These are phyloP conservation scores for Phanerochaete sordida DNA, from an alignment of 768 basidiomycete species.

Conservation along the genomic window DNA sequence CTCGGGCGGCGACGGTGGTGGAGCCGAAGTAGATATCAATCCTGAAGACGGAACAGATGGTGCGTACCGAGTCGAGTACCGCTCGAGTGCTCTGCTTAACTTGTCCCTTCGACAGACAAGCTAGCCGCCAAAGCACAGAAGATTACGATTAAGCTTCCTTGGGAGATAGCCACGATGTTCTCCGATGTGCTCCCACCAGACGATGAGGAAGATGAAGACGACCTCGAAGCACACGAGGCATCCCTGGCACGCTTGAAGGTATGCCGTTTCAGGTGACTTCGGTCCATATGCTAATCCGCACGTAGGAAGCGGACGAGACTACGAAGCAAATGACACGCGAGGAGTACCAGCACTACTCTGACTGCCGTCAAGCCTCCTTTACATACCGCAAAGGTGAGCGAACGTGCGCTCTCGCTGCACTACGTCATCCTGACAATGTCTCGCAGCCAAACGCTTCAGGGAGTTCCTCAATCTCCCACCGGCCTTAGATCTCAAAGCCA, in stretches of 20 bases:
- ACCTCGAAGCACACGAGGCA: slow-evolving; percentile 92
- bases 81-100: neutral
- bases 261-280: too few relatives aligned
- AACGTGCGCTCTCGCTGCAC: slow-evolving; percentile 12
- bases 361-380: slow-evolving; percentile 94
- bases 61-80: slow-evolving; percentile 27
- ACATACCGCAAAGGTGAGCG: slow-evolving; percentile 87
- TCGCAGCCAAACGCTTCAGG: slow-evolving; percentile 86
- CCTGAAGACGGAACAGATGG: slow-evolving; percentile 83
- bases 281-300: neutral
- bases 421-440: neutral
- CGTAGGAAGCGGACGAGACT: slow-evolving; percentile 91
- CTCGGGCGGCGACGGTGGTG: slow-evolving; percentile 76
- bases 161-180: slow-evolving; percentile 92
- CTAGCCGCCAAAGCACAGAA: slow-evolving; percentile 83
- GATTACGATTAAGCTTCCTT: slow-evolving; percentile 92
- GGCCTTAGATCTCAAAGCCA: slow-evolving; percentile 83
- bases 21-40: slow-evolving; percentile 69
- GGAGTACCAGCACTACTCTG: slow-evolving; percentile 95
- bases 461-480: slow-evolving; percentile 90
- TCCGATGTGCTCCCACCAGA: slow-evolving; percentile 90
- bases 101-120: slow-evolving; percentile 55
- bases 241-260: slow-evolving; percentile 86
- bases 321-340: slow-evolving; percentile 95
- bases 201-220: slow-evolving; percentile 94